Evolutionary conservation across 1,139 yeast species (phyloP).

Genomic region (Pichia sp.): DNA sequence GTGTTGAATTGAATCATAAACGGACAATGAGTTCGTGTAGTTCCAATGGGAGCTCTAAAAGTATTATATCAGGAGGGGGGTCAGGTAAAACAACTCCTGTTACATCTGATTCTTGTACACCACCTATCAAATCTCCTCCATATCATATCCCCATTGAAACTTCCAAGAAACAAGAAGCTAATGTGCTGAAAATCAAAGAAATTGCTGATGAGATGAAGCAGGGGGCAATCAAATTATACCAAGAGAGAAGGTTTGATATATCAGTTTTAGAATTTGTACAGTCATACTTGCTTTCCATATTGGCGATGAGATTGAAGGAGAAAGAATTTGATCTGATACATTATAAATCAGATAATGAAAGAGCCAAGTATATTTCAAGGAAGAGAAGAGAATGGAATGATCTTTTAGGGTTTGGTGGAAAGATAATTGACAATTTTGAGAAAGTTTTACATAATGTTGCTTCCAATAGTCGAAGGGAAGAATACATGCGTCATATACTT

Average conservation of each 20-base stretch:
- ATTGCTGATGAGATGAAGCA: conserved; percentile 8
- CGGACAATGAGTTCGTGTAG: not conserved
- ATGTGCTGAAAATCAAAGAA: not conserved
- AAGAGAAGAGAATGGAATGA: conserved; percentile 19
- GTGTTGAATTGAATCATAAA: not conserved
- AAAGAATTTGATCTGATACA: not conserved
- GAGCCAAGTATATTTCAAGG: not conserved
- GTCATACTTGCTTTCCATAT: conserved; percentile 6
- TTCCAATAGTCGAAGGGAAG: not conserved
- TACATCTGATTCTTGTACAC: not conserved
- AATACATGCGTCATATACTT: conserved; percentile 3
- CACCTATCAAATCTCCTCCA: not conserved
- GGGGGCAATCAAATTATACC: conserved; percentile 2
- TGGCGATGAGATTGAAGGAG: conserved; percentile 9
- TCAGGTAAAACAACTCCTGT: not conserved
- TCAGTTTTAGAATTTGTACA: conserved; percentile 11
- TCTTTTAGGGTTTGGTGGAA: conserved; percentile 8
- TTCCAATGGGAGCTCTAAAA: not conserved
- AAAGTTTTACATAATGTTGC: conserved; percentile 1
- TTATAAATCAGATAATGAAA: not conserved
- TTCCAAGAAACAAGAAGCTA: conserved; percentile 6
- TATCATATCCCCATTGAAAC: conserved; percentile 6
- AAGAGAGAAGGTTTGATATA: conserved; percentile 1
- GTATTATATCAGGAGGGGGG: not conserved
- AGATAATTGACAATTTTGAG: conserved; percentile 14